A percentile compares a stretch with the other conserved stretches of the same genome.
These are phyloP conservation scores for Discostella stelligeroides DNA, from an alignment of 108 stramenopile genomes.

Conservation along the genomic window DNA sequence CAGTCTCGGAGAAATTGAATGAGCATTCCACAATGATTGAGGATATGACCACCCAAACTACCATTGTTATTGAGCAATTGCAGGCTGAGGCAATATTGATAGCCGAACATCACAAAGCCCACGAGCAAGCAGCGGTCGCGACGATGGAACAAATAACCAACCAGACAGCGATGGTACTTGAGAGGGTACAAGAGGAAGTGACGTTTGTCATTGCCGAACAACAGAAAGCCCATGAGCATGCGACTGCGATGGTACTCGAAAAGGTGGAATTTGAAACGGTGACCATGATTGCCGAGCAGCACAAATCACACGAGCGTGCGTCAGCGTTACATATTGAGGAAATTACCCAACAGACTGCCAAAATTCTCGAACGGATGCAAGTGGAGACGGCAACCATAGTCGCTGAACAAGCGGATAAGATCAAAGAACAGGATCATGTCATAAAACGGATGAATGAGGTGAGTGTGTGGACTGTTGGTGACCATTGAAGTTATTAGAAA, in stretches of 20 bases:
- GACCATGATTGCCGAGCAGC: constrained; percentile 9
- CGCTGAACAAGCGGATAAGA: constrained; percentile 10
- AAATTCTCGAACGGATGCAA: too few relatives aligned
- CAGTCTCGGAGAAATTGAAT: constrained; percentile 4
- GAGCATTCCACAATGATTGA: constrained; percentile 19
- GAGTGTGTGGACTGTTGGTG: constrained; percentile 1
- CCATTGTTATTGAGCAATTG: constrained; percentile 3
- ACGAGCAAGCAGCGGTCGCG: constrained; percentile 7
- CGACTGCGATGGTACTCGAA: background rate
- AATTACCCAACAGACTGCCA: too few relatives aligned
- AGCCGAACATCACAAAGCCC: constrained; percentile 16
- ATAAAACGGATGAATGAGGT: constrained; percentile 30
- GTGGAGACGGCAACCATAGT: constrained; percentile 2
- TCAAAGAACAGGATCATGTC: constrained; percentile 18
- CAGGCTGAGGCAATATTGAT: constrained; percentile 6
- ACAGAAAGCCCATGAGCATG: constrained; percentile 14
- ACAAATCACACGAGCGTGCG: too few relatives aligned
- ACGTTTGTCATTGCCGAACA: constrained; percentile 9
- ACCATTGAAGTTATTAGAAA: background rate
- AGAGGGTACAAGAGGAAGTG: constrained; percentile 10
- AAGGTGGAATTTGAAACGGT: constrained; percentile 11
- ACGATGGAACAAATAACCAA: constrained; percentile 18
- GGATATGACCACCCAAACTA: background rate
- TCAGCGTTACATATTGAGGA: too few relatives aligned
- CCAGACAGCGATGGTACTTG: constrained; percentile 4